Evolutionary conservation across 371 early-diverging fungal genomes (phyloP).

Genomic region (Mortierella sp.): DNA sequence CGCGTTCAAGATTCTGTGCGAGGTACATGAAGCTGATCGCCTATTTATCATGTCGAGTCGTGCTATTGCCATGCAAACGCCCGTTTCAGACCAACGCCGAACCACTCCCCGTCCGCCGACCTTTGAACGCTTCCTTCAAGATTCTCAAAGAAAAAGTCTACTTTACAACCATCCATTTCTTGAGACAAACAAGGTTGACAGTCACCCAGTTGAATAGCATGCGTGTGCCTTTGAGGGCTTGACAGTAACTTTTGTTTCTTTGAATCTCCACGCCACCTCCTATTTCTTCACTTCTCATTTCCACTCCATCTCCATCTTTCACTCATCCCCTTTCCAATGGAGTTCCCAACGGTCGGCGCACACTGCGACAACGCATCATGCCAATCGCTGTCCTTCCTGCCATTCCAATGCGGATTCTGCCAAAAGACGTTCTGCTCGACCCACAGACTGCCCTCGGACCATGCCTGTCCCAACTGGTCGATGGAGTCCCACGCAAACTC

Average conservation of each 20-base stretch:
- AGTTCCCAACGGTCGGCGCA: conserved; percentile 46
- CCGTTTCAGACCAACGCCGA: neutral
- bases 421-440: conserved; percentile 20
- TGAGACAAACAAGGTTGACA: neutral
- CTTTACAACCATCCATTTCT: no score
- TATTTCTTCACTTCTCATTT: neutral
- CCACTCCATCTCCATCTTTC: neutral
- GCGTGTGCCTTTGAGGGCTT: no score
- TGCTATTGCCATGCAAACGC: neutral
- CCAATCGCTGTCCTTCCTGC: conserved; percentile 45
- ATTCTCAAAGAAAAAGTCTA: neutral
- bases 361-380: conserved; percentile 32
- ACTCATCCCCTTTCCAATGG: conserved; percentile 22
- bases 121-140: neutral
- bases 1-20: neutral
- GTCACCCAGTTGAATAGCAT: no score
- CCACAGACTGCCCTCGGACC: conserved; percentile 42
- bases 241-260: neutral
- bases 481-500: conserved; percentile 34
- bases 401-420: conserved; percentile 50
- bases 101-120: neutral
- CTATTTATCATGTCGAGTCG: neutral
- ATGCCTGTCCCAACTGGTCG: conserved; percentile 32
- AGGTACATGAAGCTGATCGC: neutral
- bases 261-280: neutral